phyloP scores from a whole-genome alignment of 208 protist species.

The Leishmania amazonensis region DNA sequence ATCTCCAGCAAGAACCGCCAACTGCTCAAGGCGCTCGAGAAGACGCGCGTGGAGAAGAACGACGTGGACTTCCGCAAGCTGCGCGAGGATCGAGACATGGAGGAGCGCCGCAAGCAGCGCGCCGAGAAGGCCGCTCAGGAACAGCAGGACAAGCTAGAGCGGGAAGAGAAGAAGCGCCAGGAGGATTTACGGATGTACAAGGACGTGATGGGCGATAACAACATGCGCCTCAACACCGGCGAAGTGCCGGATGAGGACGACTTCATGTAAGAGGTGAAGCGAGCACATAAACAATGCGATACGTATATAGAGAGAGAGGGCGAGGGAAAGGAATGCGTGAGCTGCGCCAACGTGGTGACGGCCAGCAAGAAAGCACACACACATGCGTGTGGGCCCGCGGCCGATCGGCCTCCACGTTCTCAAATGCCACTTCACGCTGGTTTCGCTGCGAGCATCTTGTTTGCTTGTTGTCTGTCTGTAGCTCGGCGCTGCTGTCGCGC shows the following conservation, averaged over 20 bases:
- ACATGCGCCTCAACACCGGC: constrained; percentile 86
- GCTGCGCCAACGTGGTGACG: too few relatives aligned
- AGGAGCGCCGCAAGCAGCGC: constrained; percentile 56
- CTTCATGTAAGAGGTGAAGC: constrained; percentile 86
- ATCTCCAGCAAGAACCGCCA: constrained; percentile 85
- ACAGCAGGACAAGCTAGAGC: constrained; percentile 66
- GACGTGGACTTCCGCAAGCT: constrained; percentile 82
- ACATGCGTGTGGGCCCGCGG: neutral
- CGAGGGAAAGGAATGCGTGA: too few relatives aligned
- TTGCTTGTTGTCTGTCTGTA: neutral
- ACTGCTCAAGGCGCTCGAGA: constrained; percentile 93
- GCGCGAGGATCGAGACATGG: constrained; percentile 78
- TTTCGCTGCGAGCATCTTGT: neutral
- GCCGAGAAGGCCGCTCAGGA: constrained; percentile 44
- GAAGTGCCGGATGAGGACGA: constrained; percentile 93
- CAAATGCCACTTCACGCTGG: neutral
- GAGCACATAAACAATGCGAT: neutral
- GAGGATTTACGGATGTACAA: constrained; percentile 84
- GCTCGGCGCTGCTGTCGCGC: neutral
- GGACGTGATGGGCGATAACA: constrained; percentile 73
- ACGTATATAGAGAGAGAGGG: too few relatives aligned
- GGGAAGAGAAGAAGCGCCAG: constrained; percentile 74
- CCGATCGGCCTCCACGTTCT: neutral
- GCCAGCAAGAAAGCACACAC: neutral
- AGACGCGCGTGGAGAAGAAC: constrained; percentile 93